phyloP scores from a whole-genome alignment of 2,329 filamentous ascomycete species.

The Epichloe hybrida region DNA sequence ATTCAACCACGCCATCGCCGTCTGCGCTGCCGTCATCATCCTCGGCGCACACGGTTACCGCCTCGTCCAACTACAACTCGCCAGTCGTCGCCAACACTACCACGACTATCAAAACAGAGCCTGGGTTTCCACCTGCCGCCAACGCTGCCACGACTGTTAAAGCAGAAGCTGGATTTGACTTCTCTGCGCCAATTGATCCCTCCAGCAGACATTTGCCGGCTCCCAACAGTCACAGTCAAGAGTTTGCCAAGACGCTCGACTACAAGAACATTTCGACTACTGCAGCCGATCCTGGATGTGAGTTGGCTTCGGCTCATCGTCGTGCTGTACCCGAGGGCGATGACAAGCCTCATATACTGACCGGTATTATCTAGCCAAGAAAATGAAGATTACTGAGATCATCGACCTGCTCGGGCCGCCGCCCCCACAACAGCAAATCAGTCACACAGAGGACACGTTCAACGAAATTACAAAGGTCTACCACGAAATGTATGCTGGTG shows the following conservation, averaged over 20 bases:
- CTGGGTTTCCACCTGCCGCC: slow-evolving; percentile 27
- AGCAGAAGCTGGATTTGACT: slow-evolving; percentile 35
- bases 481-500: slow-evolving; percentile 60
- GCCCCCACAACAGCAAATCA: slow-evolving; percentile 40
- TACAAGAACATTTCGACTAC: slow-evolving; percentile 12
- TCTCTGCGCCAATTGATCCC: slow-evolving; percentile 42
- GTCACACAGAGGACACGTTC: slow-evolving; percentile 36
- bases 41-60: slow-evolving; percentile 9
- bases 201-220: slow-evolving; percentile 19
- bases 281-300: slow-evolving; percentile 33
- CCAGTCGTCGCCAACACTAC: slow-evolving; percentile 32
- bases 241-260: slow-evolving; percentile 1
- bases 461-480: slow-evolving; percentile 61
- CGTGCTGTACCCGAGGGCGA: background rate
- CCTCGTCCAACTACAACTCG: slow-evolving; percentile 21
- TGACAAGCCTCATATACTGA: background rate
- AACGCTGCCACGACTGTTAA: slow-evolving; percentile 30
- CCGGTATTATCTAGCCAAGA: slow-evolving; percentile 21
- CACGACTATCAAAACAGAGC: slow-evolving; percentile 26
- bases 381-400: slow-evolving; percentile 62
- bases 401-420: slow-evolving; percentile 47
- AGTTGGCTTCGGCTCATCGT: slow-evolving; percentile 12
- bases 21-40: slow-evolving; percentile 19
- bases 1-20: slow-evolving; percentile 18
- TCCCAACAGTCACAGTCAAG: slow-evolving; percentile 1